These are phyloP conservation scores for Boletus vermiculosoides DNA, from an alignment of 768 basidiomycete species.

Conservation along the genomic window DNA sequence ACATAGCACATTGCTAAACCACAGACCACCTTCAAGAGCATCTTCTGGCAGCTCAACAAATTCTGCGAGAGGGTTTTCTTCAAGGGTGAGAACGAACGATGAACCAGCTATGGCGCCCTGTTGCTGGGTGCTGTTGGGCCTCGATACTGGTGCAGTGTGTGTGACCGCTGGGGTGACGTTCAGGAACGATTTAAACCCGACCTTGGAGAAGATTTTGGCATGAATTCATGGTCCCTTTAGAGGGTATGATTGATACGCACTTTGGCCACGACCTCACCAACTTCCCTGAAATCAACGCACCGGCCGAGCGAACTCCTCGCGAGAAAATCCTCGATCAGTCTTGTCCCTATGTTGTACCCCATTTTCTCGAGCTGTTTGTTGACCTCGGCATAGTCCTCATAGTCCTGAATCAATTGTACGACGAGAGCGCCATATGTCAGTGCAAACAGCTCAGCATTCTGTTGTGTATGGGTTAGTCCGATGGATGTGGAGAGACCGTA, in stretches of 20 bases:
- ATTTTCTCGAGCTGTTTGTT: constrained; percentile 98
- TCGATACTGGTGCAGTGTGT: constrained; percentile 58
- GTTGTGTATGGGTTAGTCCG: constrained; percentile 19
- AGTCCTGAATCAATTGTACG: constrained; percentile 97
- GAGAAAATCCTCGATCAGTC: constrained; percentile 96
- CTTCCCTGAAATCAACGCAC: constrained; percentile 91
- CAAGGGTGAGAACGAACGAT: constrained; percentile 80
- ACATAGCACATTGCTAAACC: constrained; percentile 96
- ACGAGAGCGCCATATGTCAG: constrained; percentile 97
- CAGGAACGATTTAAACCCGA: constrained; percentile 97
- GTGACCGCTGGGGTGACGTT: constrained; percentile 85
- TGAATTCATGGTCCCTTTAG: neutral
- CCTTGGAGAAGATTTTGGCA: constrained; percentile 44
- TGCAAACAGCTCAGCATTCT: constrained; percentile 98
- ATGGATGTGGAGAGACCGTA: constrained; percentile 7
- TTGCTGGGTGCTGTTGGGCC: constrained; percentile 42
- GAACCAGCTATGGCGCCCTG: constrained; percentile 47
- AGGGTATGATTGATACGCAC: constrained; percentile 40
- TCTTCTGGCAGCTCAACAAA: constrained; percentile 97
- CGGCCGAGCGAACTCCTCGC: constrained; percentile 90
- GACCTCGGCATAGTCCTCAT: constrained; percentile 94
- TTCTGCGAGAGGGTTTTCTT: constrained; percentile 95
- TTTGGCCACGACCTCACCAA: constrained; percentile 94
- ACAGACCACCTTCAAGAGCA: constrained; percentile 86
- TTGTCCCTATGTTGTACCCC: constrained; percentile 97